Conservation (phyloP, 2,329 filamentous ascomycete species). For the Nigrospora sphaerica region DNA sequence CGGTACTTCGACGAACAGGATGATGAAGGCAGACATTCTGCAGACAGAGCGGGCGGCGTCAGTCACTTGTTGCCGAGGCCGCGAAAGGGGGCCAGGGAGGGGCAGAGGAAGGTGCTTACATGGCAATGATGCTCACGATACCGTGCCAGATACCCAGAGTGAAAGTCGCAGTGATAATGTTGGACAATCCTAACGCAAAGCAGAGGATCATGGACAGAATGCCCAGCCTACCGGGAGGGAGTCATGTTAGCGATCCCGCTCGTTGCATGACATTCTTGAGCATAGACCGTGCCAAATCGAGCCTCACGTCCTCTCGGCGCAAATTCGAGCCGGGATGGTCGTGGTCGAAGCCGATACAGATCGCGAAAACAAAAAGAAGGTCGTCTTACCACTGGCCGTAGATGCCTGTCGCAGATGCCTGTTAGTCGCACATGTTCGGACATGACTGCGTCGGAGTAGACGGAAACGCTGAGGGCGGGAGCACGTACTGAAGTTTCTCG, state of each 20-base stretch:
- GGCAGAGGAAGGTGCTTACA: constrained; percentile 33
- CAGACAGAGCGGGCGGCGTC: not conserved
- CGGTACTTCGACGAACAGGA: constrained; percentile 84
- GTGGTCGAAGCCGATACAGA: not conserved
- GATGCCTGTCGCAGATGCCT: constrained; percentile 46
- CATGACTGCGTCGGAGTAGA: no score
- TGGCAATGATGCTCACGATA: constrained; percentile 43
- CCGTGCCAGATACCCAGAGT: constrained; percentile 26
- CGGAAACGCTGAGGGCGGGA: not conserved
- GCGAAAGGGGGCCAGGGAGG: not conserved
- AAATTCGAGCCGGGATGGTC: no score
- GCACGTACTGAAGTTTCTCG: constrained; percentile 65
- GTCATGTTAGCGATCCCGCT: constrained; percentile 11
- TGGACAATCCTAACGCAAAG: constrained; percentile 61
- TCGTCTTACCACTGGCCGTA: constrained; percentile 66
- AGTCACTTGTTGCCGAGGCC: not conserved
- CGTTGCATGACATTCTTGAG: not conserved
- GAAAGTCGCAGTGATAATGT: constrained; percentile 49
- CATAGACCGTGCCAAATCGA: not conserved
- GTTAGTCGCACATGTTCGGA: constrained; percentile 21
- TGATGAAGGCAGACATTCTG: constrained; percentile 64
- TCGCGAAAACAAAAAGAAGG: not conserved
- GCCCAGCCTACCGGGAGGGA: constrained; percentile 45
- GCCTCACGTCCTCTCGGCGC: no score
- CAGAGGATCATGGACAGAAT: constrained; percentile 65